phyloP scores from a whole-genome alignment of 2,329 filamentous ascomycete species.

The Ploettnerulaceae sp. region DNA sequence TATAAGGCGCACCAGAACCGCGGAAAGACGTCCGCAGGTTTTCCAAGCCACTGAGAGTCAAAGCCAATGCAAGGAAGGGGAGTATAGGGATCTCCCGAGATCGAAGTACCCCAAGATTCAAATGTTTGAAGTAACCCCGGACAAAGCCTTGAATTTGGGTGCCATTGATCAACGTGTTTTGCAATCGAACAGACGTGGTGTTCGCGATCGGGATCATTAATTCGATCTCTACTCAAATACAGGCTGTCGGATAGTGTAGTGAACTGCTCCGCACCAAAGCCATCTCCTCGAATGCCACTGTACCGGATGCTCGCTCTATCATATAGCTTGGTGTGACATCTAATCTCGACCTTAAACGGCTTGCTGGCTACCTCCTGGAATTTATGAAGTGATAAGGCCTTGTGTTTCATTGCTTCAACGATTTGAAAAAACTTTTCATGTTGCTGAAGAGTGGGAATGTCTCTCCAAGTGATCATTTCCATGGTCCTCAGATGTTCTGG shows the following conservation, averaged over 20 bases:
- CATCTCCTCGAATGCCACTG: constrained; percentile 31
- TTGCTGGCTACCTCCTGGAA: no score
- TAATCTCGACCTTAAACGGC: neutral
- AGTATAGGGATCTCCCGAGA: constrained; percentile 8
- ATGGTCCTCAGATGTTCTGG: constrained; percentile 37
- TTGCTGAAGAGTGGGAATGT: neutral
- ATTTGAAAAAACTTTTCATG: neutral
- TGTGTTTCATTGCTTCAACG: neutral
- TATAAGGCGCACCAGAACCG: constrained; percentile 26
- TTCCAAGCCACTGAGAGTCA: constrained; percentile 12
- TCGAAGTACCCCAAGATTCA: constrained; percentile 17
- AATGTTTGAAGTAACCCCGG: constrained; percentile 23
- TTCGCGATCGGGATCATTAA: constrained; percentile 8
- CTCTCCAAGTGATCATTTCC: constrained; percentile 40
- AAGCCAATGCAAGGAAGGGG: neutral
- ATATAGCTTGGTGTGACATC: constrained; percentile 17
- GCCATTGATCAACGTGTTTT: constrained; percentile 20
- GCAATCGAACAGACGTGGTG: constrained; percentile 15
- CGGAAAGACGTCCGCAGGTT: constrained; percentile 17
- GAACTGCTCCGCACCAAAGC: constrained; percentile 38
- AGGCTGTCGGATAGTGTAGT: constrained; percentile 30
- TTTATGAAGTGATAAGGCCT: neutral
- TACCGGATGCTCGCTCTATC: constrained; percentile 32
- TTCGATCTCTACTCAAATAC: constrained; percentile 34
- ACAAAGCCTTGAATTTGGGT: neutral